Base-by-base conservation (phyloP, 2,329 filamentous ascomycete species). In the Trichophaea hybrida region DNA sequence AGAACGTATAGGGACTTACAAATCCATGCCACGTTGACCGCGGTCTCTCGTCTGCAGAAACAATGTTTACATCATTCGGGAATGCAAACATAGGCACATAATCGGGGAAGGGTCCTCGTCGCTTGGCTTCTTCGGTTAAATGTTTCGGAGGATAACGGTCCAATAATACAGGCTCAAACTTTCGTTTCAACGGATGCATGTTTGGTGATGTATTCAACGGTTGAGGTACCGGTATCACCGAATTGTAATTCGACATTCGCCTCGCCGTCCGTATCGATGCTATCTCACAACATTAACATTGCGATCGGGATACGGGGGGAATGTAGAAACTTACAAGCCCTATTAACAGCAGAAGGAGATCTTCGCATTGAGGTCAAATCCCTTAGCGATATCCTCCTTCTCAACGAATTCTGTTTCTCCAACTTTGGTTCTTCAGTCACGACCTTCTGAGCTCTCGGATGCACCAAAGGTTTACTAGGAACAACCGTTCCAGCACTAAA, bases 51-150 rank as follows among this genome's bases (percentile, higher is more conserved):
- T 98, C 93, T 1, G 90, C 90, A 1, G 93, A 96, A 7, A 97
- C 88, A 56, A 98, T 93, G 64, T 89, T 89, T 68, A 98, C 93
- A 72, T 98, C 93, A 72, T 97, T 96, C 50, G 93, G 93, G 69
- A 97, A 98, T 57, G 93, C 90, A 73, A 98, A 98, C 93, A 98
- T 97, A 59, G 93, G 93, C 15, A 98, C 88, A 69, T 96, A 98
- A 70, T 98, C 93, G 0, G 93, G 93, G 70, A 98, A 97, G 59
- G 80, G 84, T 57, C 88, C 89, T 69, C 93, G 80, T 68, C 85
- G 80, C 67, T 86, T 81, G 55, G 85, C 73, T 67, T 96, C 90
- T 60, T 95, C 89, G 24, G 82, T 77, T 70, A 88, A 85, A 65
- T 82, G 80, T 70, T 88, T 88, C 13, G 88, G 85, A 6, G 93